These are phyloP conservation scores for Lenzites betulinus DNA, from an alignment of 768 basidiomycete species.

Conservation along the genomic window DNA sequence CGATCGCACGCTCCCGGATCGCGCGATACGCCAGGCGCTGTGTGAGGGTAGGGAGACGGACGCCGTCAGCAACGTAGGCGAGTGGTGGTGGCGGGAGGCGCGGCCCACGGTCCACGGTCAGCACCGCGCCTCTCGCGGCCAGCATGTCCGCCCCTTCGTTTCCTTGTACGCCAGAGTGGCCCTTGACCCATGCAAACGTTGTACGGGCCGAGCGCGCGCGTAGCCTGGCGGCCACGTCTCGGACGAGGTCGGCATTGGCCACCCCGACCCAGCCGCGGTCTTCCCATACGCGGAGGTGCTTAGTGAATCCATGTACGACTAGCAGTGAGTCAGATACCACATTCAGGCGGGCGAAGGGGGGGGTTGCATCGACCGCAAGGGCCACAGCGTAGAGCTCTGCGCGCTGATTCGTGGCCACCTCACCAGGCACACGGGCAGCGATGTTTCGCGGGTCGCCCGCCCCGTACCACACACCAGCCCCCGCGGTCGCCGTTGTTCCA, in stretches of 20 bases:
- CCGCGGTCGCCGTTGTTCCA: too few species aligned
- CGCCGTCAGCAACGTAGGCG: not conserved
- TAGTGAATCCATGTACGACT: conserved; percentile 8
- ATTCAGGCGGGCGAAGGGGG: not conserved
- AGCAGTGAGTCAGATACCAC: conserved; percentile 17
- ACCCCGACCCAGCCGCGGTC: conserved; percentile 19
- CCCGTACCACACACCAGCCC: too few species aligned
- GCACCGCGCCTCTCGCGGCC: too few species aligned
- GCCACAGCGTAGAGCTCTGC: not conserved
- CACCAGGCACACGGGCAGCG: too few species aligned
- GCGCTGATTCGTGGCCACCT: not conserved
- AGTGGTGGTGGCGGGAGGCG: not conserved
- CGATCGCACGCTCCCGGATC: not conserved
- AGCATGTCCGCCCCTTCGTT: not conserved
- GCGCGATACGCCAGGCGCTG: not conserved
- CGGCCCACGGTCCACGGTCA: too few species aligned
- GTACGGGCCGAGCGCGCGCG: not conserved
- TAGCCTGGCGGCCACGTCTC: conserved; percentile 5
- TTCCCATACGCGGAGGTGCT: conserved; percentile 16
- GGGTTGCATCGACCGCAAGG: not conserved
- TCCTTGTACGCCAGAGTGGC: too few species aligned
- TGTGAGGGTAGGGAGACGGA: not conserved
- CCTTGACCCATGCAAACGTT: not conserved
- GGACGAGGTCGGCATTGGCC: conserved; percentile 9
- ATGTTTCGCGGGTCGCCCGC: too few species aligned